Conservation (phyloP, 2,329 filamentous ascomycete genomes). For the Microsporum audouinii region DNA sequence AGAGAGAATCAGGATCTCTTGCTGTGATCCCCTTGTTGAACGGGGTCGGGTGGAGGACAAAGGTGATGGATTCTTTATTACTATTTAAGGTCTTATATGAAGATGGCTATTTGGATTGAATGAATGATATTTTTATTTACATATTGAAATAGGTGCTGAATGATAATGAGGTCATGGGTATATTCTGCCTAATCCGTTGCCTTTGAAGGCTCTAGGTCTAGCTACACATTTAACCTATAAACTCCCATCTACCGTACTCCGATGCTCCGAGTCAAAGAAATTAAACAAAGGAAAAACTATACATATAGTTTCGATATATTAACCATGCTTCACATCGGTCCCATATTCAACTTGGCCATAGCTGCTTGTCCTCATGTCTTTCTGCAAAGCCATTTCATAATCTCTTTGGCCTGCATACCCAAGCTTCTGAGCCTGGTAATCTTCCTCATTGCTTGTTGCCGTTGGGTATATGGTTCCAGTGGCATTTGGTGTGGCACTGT, state of each 20-base stretch:
- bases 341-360: constrained; percentile 28
- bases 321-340: constrained; percentile 22
- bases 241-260: neutral
- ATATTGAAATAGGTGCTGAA: neutral
- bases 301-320: neutral
- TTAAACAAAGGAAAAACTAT: constrained; percentile 3
- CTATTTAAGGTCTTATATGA: constrained; percentile 21
- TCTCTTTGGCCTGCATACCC: constrained; percentile 33
- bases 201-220: neutral
- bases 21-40: constrained; percentile 36
- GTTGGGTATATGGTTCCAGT: neutral
- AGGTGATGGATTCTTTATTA: constrained; percentile 40
- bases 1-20: constrained; percentile 39
- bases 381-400: constrained; percentile 22
- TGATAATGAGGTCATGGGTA: neutral
- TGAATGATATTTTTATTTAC: neutral
- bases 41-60: constrained; percentile 44
- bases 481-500: constrained; percentile 15
- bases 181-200: neutral
- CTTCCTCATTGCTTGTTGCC: constrained; percentile 6
- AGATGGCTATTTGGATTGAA: neutral
- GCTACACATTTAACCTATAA: neutral
- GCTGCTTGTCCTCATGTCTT: constrained; percentile 23
- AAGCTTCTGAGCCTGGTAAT: constrained; percentile 33
- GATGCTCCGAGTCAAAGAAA: neutral